Percentiles rank a stretch among this genome's conserved stretches.
These are phyloP conservation scores for Neurospora sp. DNA, from an alignment of 495 filamentous ascomycete species.

Conservation along the genomic window DNA sequence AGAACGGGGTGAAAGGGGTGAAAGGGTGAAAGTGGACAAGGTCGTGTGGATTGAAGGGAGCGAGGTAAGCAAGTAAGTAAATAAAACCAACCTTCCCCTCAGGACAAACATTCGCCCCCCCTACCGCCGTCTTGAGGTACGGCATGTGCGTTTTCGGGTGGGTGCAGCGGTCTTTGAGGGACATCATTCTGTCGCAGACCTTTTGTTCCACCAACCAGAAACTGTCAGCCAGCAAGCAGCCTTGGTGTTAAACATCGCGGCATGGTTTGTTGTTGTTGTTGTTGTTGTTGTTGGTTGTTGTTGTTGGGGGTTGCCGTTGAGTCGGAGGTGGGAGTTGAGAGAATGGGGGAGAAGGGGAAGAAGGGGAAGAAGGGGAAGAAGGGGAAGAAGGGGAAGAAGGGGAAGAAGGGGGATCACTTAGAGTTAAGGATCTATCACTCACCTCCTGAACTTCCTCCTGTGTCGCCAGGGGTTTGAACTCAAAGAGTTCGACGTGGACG, in stretches of 20 bases:
- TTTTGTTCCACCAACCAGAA: too few species aligned
- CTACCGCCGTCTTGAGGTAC: conserved; percentile 48
- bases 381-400: too few species aligned
- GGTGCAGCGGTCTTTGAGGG: conserved; percentile 32
- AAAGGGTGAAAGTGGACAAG: not conserved
- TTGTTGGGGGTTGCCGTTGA: not conserved
- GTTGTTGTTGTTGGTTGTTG: too few species aligned
- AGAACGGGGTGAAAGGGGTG: not conserved
- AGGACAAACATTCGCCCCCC: conserved; percentile 51
- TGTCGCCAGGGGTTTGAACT: conserved; percentile 6
- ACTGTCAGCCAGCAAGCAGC: too few species aligned
- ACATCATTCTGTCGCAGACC: conserved; percentile 21
- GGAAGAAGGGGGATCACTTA: not conserved
- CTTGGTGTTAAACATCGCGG: too few species aligned
- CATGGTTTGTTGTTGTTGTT: too few species aligned
- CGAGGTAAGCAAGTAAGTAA: not conserved
- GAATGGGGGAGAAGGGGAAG: too few species aligned
- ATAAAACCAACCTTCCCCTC: conserved; percentile 28
- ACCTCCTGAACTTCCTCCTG: conserved; percentile 5
- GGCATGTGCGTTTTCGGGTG: conserved; percentile 40
- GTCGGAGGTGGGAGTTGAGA: not conserved
- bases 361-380: too few species aligned
- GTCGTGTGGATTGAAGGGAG: not conserved
- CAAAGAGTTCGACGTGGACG: conserved; percentile 1
- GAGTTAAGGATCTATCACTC: not conserved